Conservation (phyloP, 2,329 filamentous ascomycete genomes). For the Zasmidium cellare region DNA sequence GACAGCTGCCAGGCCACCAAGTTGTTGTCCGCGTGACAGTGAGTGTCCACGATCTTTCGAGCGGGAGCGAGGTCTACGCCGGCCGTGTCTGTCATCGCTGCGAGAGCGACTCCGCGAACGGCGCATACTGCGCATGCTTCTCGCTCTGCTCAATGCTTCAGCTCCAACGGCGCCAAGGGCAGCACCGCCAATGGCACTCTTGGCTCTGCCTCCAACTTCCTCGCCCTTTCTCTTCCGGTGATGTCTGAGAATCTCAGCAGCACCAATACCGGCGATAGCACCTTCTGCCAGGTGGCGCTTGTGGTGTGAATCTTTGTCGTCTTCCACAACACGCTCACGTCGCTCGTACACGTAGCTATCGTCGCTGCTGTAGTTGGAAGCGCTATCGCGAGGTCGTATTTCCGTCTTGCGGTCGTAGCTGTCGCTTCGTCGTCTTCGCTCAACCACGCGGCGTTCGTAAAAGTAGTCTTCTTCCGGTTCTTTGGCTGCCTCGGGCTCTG, state of each 20-base stretch:
- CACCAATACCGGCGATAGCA: slow-evolving; percentile 60
- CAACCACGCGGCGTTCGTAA: slow-evolving; percentile 58
- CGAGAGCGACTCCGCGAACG: slow-evolving; percentile 20
- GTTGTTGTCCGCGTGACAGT: slow-evolving; percentile 49
- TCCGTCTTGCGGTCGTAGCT: slow-evolving; percentile 44
- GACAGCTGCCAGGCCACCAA: slow-evolving; percentile 61
- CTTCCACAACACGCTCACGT: slow-evolving; percentile 44
- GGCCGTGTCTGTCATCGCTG: slow-evolving; percentile 20
- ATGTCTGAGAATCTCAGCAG: slow-evolving; percentile 60
- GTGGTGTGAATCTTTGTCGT: slow-evolving; percentile 46
- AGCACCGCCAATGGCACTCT: slow-evolving; percentile 60
- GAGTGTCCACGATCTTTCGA: slow-evolving; percentile 8
- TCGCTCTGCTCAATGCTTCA: slow-evolving; percentile 55
- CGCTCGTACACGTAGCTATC: slow-evolving; percentile 63
- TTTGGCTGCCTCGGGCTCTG: slow-evolving; percentile 31
- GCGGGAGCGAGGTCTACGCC: slow-evolving; percentile 21
- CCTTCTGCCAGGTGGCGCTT: slow-evolving; percentile 62
- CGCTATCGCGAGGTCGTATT: slow-evolving; percentile 54
- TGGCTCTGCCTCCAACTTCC: slow-evolving; percentile 51
- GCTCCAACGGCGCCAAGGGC: slow-evolving; percentile 62
- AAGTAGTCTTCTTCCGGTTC: slow-evolving; percentile 59
- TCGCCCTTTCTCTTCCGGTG: slow-evolving; percentile 59
- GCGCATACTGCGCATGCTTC: slow-evolving; percentile 39
- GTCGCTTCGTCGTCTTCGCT: slow-evolving; percentile 47
- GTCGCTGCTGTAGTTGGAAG: slow-evolving; percentile 60